Evolutionary conservation across 1,139 yeast species (phyloP).

Genomic region (Yamadazyma conglobata): DNA sequence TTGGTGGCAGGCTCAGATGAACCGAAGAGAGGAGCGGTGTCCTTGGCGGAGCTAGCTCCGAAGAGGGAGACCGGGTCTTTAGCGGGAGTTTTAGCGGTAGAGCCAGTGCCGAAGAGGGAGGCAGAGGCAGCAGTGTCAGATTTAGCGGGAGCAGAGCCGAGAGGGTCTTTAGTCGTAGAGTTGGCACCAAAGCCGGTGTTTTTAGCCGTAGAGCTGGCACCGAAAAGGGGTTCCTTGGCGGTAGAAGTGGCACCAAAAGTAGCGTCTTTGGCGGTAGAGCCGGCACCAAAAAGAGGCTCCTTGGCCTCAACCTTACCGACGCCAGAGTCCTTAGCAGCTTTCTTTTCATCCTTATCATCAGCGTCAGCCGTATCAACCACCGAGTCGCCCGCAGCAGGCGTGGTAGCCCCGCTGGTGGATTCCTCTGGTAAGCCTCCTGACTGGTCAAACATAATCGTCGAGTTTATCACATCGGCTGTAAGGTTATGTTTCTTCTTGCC

Average conservation of each 20-base stretch:
- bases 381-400: slow-evolving; percentile 17
- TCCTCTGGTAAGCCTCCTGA: slow-evolving; percentile 18
- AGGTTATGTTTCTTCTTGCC: slow-evolving; percentile 14
- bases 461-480: slow-evolving; percentile 36
- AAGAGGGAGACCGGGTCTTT: neutral
- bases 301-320: neutral
- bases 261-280: slow-evolving; percentile 1
- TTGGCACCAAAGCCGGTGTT: too few relatives aligned
- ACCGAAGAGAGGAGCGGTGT: too few relatives aligned
- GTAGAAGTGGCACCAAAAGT: too few relatives aligned
- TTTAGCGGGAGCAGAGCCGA: too few relatives aligned
- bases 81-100: neutral
- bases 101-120: neutral
- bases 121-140: neutral
- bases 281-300: slow-evolving; percentile 1
- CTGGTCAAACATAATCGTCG: slow-evolving; percentile 34
- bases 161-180: too few relatives aligned
- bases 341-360: slow-evolving; percentile 7
- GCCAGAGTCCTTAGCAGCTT: neutral
- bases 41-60: slow-evolving; percentile 1
- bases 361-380: slow-evolving; percentile 13
- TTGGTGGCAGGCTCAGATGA: neutral
- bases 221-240: too few relatives aligned
- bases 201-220: too few relatives aligned
- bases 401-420: slow-evolving; percentile 13